A percentile compares a stretch with the other conserved stretches of the same genome.
Conservation (phyloP, 192 early-diverging fungal species). For the Coemansia pectinata region DNA sequence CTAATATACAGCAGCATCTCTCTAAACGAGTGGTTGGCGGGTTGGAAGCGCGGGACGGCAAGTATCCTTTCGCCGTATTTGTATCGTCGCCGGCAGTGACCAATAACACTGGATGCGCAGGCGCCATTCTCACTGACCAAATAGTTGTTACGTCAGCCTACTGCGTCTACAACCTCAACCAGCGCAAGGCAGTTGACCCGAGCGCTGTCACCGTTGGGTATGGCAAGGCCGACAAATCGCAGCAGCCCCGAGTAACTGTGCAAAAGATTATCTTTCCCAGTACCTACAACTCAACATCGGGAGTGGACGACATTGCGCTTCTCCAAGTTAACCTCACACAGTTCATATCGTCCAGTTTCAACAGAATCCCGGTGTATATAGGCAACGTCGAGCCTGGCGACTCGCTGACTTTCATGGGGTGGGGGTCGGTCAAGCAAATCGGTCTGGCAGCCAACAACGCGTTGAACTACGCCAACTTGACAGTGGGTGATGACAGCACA, state of each 20-base stretch:
- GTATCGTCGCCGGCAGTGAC: conserved; percentile 33
- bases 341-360: conserved; percentile 19
- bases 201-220: conserved; percentile 34
- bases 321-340: conserved; percentile 32
- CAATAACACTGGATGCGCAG: conserved; percentile 40
- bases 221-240: conserved; percentile 27
- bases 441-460: conserved; percentile 25
- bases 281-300: conserved; percentile 24
- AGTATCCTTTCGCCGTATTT: conserved; percentile 44
- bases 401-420: conserved; percentile 39
- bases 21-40: conserved; percentile 41
- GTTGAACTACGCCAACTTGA: conserved; percentile 36
- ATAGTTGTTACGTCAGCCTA: conserved; percentile 43
- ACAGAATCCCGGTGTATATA: conserved; percentile 36
- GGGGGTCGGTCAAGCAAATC: conserved; percentile 36
- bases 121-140: conserved; percentile 48
- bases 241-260: conserved; percentile 27
- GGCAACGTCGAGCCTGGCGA: conserved; percentile 30
- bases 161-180: conserved; percentile 27
- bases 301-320: conserved; percentile 42
- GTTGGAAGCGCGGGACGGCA: conserved; percentile 12
- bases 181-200: conserved; percentile 20
- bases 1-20: background rate
- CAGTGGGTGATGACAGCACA: conserved; percentile 36
- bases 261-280: conserved; percentile 29